Base-by-base conservation (phyloP, 192 early-diverging fungal species). In the Thamnidium elegans region DNA sequence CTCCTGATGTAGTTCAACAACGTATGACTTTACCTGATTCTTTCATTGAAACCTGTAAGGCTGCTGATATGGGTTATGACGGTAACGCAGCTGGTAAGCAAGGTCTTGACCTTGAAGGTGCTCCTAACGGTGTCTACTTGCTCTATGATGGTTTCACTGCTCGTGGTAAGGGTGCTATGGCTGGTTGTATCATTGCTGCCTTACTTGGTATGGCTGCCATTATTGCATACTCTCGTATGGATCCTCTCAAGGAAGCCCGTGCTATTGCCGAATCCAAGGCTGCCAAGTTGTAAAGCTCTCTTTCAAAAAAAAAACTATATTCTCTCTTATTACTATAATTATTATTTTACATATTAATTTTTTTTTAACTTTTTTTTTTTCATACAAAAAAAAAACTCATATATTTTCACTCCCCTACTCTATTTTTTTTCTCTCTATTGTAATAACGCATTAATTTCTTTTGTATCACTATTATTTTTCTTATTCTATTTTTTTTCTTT, bases 81-180 rank as follows among this genome's bases (percentile, higher is more conserved):
- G 93, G 91, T 7, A 92, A 93, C 58, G 90, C 90, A 15, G 84
- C 82, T 14, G 93, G 90, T 21, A 88, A 88, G 13, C 50, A 78
- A 53, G 88, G 84, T 5, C 64, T 86, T 42, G 86, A 91, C 67
- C 68, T 94, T 61, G 66, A 31, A 9, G 89, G 88, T 31, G 76
- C 69, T 31, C 77, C 75, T 32, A 42, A 74, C 15, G 84, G 85
- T 0, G 80, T 87, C 7, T 62, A 74, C 36, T 65, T 78, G 32
- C 79, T 89, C 11, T 71, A 68, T 50, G 79, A 76, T 11, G 79
- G 72, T n/a, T 88, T 92, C 72, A 85, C 83, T 3, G 59, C 65
- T 32, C 87, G 81, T 76, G 93, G 88, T 4, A 87, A 84, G 69
- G 87, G 81, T 36, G 87, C 87, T 1, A 71, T 95, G 70, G 87